Conservation (phyloP, 768 basidiomycete species). For the Hygrophorus pudorinus region DNA sequence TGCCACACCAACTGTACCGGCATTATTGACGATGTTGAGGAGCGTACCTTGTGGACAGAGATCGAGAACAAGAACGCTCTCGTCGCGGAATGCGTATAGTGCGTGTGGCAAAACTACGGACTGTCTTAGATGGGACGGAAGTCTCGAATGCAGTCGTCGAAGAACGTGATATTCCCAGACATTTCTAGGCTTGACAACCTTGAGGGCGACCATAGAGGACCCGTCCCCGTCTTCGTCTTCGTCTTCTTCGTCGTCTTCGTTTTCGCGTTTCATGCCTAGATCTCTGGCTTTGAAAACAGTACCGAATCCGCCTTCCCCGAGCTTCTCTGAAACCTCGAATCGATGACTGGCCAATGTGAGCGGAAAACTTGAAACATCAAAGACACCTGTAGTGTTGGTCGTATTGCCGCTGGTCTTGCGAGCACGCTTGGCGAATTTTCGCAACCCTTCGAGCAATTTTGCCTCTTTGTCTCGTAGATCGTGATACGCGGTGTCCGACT, state of each 20-base stretch:
- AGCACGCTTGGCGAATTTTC: conserved; percentile 55
- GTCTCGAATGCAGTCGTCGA: conserved; percentile 58
- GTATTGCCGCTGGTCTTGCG: conserved; percentile 32
- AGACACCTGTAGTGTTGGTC: conserved; percentile 19
- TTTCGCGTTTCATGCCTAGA: conserved; percentile 29
- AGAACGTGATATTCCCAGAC: conserved; percentile 92
- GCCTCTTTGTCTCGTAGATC: conserved; percentile 48
- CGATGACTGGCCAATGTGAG: conserved; percentile 53
- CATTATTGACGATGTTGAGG: conserved; percentile 85
- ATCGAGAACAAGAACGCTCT: conserved; percentile 84
- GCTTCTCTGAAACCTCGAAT: conserved; percentile 72
- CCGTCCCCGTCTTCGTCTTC: conserved; percentile 48
- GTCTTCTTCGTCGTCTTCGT: conserved; percentile 44
- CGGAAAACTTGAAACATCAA: conserved; percentile 32
- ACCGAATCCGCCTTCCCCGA: conserved; percentile 96
- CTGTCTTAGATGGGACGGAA: conserved; percentile 46
- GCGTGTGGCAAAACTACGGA: conserved; percentile 73
- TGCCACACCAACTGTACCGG: conserved; percentile 61
- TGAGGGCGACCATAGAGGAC: conserved; percentile 66
- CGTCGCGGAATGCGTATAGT: conserved; percentile 79
- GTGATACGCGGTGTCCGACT: conserved; percentile 48
- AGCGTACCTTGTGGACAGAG: conserved; percentile 88
- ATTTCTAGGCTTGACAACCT: conserved; percentile 82
- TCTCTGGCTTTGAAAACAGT: conserved; percentile 83
- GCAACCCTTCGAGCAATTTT: conserved; percentile 54